Percentiles rank a stretch among this genome's conserved stretches.
These are phyloP conservation scores for Pseudogymnoascus sp. DNA, from an alignment of 2,329 filamentous ascomycete species.

Conservation along the genomic window DNA sequence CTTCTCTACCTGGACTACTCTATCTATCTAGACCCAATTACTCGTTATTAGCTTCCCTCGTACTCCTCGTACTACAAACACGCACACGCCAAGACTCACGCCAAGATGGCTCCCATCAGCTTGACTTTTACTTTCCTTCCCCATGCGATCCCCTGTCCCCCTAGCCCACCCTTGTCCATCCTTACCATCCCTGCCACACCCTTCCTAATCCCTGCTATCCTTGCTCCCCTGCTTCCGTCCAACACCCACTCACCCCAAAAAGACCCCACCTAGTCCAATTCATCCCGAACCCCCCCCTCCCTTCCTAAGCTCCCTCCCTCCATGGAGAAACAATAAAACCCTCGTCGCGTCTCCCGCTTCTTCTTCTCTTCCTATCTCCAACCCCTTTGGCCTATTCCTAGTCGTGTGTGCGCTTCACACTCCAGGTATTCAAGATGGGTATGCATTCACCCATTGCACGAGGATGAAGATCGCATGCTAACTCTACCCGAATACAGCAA, in stretches of 20 bases:
- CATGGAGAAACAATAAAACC: constrained; percentile 1
- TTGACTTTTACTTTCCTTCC: not conserved
- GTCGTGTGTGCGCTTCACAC: constrained; percentile 6
- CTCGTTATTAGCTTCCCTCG: not conserved
- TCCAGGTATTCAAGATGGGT: constrained; percentile 9
- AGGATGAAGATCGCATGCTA: not conserved
- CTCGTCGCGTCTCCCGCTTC: not conserved
- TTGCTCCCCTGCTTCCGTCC: not conserved
- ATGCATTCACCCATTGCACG: constrained; percentile 10
- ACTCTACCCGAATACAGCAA: not conserved
- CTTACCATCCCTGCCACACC: not conserved
- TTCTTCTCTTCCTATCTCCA: not conserved
- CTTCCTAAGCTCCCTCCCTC: not conserved
- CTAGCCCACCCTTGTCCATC: not conserved
- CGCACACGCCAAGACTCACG: not conserved
- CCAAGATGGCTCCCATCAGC: not conserved
- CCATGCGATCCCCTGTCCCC: not conserved
- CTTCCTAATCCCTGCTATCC: not conserved
- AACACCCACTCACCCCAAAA: not conserved
- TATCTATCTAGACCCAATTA: not conserved
- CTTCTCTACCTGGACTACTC: no score
- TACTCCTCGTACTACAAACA: not conserved
- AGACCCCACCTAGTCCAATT: not conserved
- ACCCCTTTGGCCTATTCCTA: not conserved
- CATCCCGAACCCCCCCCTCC: not conserved